Percentiles rank a stretch among this genome's conserved stretches.
These are phyloP conservation scores for Chlorella sorokiniana DNA, from an alignment of 139 green algal genomes.

Conservation along the genomic window DNA sequence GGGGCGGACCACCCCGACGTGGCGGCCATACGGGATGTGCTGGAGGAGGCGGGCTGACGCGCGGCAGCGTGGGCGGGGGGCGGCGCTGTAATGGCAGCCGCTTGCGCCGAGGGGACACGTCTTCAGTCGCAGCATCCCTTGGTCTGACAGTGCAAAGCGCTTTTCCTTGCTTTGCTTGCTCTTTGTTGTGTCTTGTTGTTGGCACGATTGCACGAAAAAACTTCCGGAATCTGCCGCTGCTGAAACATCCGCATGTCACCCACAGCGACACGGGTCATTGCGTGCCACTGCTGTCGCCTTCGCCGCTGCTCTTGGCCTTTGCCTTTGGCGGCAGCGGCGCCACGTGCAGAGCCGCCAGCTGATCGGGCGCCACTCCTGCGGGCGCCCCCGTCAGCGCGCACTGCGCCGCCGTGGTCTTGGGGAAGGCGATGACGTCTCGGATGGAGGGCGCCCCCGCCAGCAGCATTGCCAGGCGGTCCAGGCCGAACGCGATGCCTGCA, in stretches of 20 bases:
- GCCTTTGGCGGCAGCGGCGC: background rate
- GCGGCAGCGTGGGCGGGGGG: no score
- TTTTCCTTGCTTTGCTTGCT: no score
- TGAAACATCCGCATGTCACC: no score
- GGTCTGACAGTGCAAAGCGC: no score
- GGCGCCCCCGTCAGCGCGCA: slow-evolving; percentile 88
- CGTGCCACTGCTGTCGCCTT: no score
- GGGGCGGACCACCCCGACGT: slow-evolving; percentile 90
- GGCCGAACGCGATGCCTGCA: slow-evolving; percentile 85
- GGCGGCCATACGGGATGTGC: slow-evolving; percentile 89
- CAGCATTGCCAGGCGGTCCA: slow-evolving; percentile 96
- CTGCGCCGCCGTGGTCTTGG: slow-evolving; percentile 90
- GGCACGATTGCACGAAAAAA: no score
- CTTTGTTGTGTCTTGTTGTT: no score
- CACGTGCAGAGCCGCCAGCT: slow-evolving; percentile 75
- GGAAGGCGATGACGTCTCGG: slow-evolving; percentile 99
- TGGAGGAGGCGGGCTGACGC: slow-evolving; percentile 58
- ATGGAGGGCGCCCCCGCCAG: slow-evolving; percentile 85
- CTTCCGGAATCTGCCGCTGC: no score
- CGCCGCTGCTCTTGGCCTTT: background rate
- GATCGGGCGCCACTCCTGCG: slow-evolving; percentile 52
- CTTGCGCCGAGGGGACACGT: no score
- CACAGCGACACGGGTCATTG: no score
- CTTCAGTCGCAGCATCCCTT: no score
- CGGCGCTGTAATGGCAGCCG: background rate